Evolutionary conservation across 139 green algal species (phyloP).

Genomic region (Haematococcus sp.): DNA sequence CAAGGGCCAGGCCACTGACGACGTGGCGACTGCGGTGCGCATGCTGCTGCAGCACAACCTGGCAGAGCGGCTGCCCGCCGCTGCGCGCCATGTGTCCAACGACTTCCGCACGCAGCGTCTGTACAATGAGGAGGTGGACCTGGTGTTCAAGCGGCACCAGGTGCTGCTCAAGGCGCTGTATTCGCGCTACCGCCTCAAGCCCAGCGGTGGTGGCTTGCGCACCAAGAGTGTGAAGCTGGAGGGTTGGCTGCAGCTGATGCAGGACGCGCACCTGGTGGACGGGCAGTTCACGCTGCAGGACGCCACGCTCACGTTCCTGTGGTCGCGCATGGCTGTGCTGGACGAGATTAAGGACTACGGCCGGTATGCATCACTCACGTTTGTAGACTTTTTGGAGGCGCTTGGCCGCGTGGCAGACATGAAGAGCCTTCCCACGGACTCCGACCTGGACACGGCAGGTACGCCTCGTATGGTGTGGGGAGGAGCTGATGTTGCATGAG

Average conservation of each 20-base stretch:
- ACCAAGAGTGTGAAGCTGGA: conserved; percentile 71
- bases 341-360: conserved; percentile 82
- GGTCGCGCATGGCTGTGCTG: conserved; percentile 66
- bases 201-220: conserved; percentile 59
- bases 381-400: conserved; percentile 74
- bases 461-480: neutral
- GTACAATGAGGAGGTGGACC: conserved; percentile 68
- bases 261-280: conserved; percentile 55
- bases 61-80: conserved; percentile 33
- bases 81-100: conserved; percentile 38
- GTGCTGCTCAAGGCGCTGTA: conserved; percentile 68
- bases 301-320: conserved; percentile 60
- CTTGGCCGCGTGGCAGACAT: conserved; percentile 64
- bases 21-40: conserved; percentile 54
- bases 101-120: conserved; percentile 64
- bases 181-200: conserved; percentile 62
- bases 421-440: conserved; percentile 60
- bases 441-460: conserved; percentile 43
- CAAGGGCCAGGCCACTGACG: conserved; percentile 57
- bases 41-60: conserved; percentile 67
- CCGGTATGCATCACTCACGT: conserved; percentile 58
- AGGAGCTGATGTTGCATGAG: neutral
- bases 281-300: conserved; percentile 64
- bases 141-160: conserved; percentile 58
- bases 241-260: conserved; percentile 65